Base-by-base conservation (phyloP, 2,329 filamentous ascomycete species). In the Xylariaceae sp. region DNA sequence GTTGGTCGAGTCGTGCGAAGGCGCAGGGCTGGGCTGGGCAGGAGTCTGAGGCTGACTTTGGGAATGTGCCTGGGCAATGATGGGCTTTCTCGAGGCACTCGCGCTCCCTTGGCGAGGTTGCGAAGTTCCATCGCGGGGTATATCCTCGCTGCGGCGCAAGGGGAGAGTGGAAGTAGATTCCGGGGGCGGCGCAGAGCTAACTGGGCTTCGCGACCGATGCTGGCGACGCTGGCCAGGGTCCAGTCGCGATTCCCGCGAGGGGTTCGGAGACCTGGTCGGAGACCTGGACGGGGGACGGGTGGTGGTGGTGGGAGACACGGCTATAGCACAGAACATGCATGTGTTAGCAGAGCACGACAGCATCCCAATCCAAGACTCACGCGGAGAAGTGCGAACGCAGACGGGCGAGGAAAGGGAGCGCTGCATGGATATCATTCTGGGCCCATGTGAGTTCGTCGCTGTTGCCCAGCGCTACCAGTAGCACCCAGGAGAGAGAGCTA, bases 361-460 rank as follows among this genome's bases (percentile, higher is more conserved):
- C 34, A 28, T 34, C 32, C 19, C 18, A n/a, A n/a, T n/a, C n/a
- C n/a, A n/a, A n/a, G 51, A 83, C 80, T 62, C 81, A 83, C 79
- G 72, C 57, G 73, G 68, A 35, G 33, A 35, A 17, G 6, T n/a
- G 64, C 76, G 74, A 52, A 73, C 69, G 66, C 73, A 73, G 64
- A 78, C 77, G 55, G 78, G 75, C 63, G 79, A 81, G 52, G 80
- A 82, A 49, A 76, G 68, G 50, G 77, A 79, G 56, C 74, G 74
- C 66, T 80, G 74, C 76, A 79, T 78, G 64, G 76, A 74, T 61
- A 76, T 74, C 73, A 79, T 79, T 64, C 62, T 74, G 71, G 64
- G 63, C 63, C 66, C 69, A 72, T 73, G 58, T 57, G 62, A 57
- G 51, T 26, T 26, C 22, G 49, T 51, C 44, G 43, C 43, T 50